Percentiles rank a stretch among this genome's conserved stretches.
Evolutionary conservation across 257 asterid species (phyloP).

Genomic region (Solanum sejunctum): DNA sequence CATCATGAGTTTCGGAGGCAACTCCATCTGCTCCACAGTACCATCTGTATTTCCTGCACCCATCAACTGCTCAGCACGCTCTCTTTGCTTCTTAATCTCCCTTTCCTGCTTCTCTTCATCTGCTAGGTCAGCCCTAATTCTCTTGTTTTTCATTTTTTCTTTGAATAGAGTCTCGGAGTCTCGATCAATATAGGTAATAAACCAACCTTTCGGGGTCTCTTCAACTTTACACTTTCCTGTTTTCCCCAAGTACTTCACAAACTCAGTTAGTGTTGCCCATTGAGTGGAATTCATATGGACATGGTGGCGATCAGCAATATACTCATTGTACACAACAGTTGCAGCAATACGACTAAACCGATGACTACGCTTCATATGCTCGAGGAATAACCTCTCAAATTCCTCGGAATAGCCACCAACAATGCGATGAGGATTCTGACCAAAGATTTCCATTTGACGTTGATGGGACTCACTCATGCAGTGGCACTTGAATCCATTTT

Average conservation of each 20-base stretch:
- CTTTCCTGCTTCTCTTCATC: conserved; percentile 91
- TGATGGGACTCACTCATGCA: conserved; percentile 94
- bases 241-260: conserved; percentile 70
- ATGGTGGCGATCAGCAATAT: conserved; percentile 71
- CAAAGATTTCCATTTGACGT: conserved; percentile 90
- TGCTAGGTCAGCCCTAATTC: conserved; percentile 61
- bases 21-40: conserved; percentile 10
- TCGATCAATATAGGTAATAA: conserved; percentile 76
- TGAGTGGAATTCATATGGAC: conserved; percentile 84
- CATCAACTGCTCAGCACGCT: conserved; percentile 64
- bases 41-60: conserved; percentile 8
- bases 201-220: conserved; percentile 92
- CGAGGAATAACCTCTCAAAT: conserved; percentile 56
- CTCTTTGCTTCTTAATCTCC: conserved; percentile 76
- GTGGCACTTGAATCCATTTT: conserved; percentile 94
- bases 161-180: conserved; percentile 84
- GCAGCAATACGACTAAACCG: conserved; percentile 88
- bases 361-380: conserved; percentile 86
- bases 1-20: conserved; percentile 26
- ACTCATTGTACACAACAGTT: conserved; percentile 91
- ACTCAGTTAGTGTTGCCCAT: conserved; percentile 90
- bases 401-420: conserved; percentile 73
- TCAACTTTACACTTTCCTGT: conserved; percentile 86
- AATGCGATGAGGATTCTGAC: conserved; percentile 67
- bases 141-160: conserved; percentile 87